phyloP scores from a whole-genome alignment of 305 asterid genomes.

The Fraxinus velutina region DNA sequence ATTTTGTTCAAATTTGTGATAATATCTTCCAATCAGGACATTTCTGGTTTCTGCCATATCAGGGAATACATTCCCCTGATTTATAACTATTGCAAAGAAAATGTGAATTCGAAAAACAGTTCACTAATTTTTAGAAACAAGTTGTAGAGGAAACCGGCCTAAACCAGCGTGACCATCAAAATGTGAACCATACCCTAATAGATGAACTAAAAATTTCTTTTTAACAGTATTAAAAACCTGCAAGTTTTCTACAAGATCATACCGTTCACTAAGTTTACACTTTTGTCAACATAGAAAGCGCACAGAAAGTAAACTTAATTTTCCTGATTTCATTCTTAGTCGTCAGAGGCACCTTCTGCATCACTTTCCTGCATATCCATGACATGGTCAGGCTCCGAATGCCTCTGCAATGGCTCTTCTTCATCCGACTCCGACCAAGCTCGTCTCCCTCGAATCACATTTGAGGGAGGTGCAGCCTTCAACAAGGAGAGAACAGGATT shows the following conservation, averaged over 20 bases:
- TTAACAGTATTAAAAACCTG: neutral
- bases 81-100: neutral
- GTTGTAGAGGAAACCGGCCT: neutral
- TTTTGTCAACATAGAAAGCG: neutral
- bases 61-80: neutral
- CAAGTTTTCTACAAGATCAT: neutral
- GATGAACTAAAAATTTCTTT: neutral
- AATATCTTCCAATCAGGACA: neutral
- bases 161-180: neutral
- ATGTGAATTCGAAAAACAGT: neutral
- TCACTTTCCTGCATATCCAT: slow-evolving; percentile 53
- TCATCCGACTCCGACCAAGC: slow-evolving; percentile 91
- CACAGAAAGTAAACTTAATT: neutral
- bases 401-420: slow-evolving; percentile 56
- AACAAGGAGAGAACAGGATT: slow-evolving; percentile 22
- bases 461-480: slow-evolving; percentile 60
- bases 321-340: slow-evolving; percentile 38
- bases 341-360: slow-evolving; percentile 47
- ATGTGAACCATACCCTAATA: neutral
- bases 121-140: neutral
- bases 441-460: slow-evolving; percentile 48
- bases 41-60: neutral
- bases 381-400: slow-evolving; percentile 30
- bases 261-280: neutral
- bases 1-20: neutral